Evolutionary conservation across 1,284 basidiomycete species (phyloP), one percentile per base, ranked within the genome.

Genomic region (Ustilago cynodontis): DNA sequence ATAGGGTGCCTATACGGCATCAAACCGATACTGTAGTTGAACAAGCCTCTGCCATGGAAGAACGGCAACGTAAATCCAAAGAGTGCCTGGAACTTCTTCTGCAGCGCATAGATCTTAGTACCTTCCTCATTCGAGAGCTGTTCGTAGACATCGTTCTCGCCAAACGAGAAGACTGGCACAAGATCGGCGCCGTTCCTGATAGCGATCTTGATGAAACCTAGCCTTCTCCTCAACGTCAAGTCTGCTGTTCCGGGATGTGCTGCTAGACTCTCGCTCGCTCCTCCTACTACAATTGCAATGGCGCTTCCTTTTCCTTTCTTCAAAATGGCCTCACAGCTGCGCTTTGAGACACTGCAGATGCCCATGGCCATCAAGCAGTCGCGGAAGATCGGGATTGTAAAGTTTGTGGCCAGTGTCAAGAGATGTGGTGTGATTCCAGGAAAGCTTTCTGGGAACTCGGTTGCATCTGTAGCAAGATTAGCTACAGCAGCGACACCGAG

Each of bases 71-170:
- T 99, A 85, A 98, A 99, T 0, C 96, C 97, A 82, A 98, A 98
- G 43, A 93, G 1, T 0, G 59, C 52, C 71, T 84, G 82, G 45
- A 84, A 72, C n/a, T 68, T 59, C 47, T 82, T 83, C 71, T 84
- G 83, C 26, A 82, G 20, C 26, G 61, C 33, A 87, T 94, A 93
- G 37, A 98, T 87, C n/a, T 91, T 91, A 0, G 95, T 97, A 0
- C 95, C 95, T 80, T 92, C 92, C 80, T 94, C 91, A 85, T 98
- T 99, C 1, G 94, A 92, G 90, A 98, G 92, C 88, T 99, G 96
- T 76, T 95, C 90, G 82, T 94, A 99, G 59, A 99, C 96, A 93
- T 99, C 96, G 86, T 99, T 99, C 88, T 99, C 96, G 20, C 96
- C 96, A 82, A 99, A 99, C 1, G 94, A 80, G 47, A 85, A 73